Conservation (phyloP, 805 yeast species). For the Zygosaccharomyces bisporus region DNA sequence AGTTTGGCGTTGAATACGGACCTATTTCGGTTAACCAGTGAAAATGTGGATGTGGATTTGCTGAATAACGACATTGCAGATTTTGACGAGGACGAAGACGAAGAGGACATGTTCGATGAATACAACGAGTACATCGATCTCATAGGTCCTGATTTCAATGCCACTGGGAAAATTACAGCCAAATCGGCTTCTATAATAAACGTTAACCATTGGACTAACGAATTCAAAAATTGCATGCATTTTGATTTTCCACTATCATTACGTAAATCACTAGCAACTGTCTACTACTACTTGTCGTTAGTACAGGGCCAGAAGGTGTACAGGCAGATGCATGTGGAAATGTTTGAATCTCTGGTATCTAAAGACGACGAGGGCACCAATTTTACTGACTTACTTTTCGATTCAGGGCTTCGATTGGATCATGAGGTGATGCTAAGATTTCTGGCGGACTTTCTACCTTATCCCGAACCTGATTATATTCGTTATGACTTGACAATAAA, state of each 20-base stretch:
- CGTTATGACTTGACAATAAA: conserved; percentile 33
- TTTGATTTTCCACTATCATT: conserved; percentile 69
- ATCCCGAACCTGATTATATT: conserved; percentile 48
- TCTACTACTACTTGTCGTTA: conserved; percentile 67
- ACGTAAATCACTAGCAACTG: conserved; percentile 58
- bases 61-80: conserved; percentile 36
- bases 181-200: conserved; percentile 69
- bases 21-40: conserved; percentile 36
- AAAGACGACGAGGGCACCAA: conserved; percentile 35
- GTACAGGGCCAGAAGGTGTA: conserved; percentile 68
- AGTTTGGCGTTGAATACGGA: conserved; percentile 55
- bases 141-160: conserved; percentile 36
- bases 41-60: conserved; percentile 11
- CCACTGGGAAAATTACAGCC: conserved; percentile 58
- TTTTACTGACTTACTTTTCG: conserved; percentile 30
- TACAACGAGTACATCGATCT: conserved; percentile 31
- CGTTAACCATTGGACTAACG: conserved; percentile 84
- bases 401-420: conserved; percentile 36
- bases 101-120: conserved; percentile 40
- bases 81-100: conserved; percentile 40
- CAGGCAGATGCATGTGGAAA: conserved; percentile 54
- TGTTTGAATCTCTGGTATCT: conserved; percentile 54
- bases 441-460: conserved; percentile 39
- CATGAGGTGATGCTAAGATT: conserved; percentile 35
- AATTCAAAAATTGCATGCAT: conserved; percentile 69